Conservation (phyloP, 441 rosid genomes). For the Pelargonium cotyledonis region DNA sequence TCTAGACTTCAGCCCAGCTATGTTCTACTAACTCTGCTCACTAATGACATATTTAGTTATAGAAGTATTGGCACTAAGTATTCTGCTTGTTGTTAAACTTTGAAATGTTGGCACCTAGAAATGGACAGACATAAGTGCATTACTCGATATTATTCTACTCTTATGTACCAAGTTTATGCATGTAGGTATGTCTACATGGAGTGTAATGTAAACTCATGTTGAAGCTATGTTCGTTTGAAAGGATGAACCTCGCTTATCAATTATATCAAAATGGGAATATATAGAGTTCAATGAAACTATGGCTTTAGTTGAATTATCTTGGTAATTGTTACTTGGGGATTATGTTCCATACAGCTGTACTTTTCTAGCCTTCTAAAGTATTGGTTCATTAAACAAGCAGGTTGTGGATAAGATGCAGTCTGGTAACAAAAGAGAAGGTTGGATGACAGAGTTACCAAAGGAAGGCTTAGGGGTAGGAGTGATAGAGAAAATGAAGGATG, state of each 20-base stretch:
- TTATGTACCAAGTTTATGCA: no score
- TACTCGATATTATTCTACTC: no score
- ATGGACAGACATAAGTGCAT: no score
- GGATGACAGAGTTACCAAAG: conserved; percentile 58
- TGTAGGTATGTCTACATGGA: no score
- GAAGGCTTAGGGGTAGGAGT: conserved; percentile 61
- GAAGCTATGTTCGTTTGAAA: no score
- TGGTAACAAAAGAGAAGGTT: conserved; percentile 54
- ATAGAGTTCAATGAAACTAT: neutral
- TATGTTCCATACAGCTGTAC: neutral
- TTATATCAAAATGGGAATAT: neutral
- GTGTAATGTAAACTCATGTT: no score
- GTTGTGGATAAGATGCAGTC: conserved; percentile 91
- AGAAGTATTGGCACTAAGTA: no score
- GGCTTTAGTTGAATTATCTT: neutral
- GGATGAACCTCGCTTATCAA: neutral
- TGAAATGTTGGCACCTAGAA: no score
- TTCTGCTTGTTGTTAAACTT: no score
- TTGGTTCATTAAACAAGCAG: conserved; percentile 31
- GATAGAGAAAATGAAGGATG: conserved; percentile 61
- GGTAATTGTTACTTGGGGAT: neutral
- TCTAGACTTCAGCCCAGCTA: no score
- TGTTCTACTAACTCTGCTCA: no score
- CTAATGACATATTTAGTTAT: no score
- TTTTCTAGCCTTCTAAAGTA: neutral